phyloP scores from a whole-genome alignment of 148 eudicot species.

The Agrostemma githago region DNA sequence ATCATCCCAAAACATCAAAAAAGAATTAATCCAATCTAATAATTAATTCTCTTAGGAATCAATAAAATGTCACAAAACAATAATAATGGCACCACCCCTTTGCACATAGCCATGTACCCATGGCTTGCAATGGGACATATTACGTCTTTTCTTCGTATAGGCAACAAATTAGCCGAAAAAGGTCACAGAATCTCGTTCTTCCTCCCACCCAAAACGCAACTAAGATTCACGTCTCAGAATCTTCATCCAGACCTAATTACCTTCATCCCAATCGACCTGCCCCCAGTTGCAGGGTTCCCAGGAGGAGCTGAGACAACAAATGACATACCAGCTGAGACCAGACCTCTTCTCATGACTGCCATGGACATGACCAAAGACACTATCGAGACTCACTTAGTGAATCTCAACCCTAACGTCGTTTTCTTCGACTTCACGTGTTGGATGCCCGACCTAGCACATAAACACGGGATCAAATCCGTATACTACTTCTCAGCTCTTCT shows the following conservation, averaged over 20 bases:
- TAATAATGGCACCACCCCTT: background rate
- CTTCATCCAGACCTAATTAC: slow-evolving; percentile 25
- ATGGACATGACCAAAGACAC: slow-evolving; percentile 32
- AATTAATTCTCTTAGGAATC: no score
- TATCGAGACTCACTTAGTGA: slow-evolving; percentile 18
- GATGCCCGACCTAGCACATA: slow-evolving; percentile 33
- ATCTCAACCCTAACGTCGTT: slow-evolving; percentile 28
- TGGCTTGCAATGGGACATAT: slow-evolving; percentile 32
- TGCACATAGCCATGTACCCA: slow-evolving; percentile 36
- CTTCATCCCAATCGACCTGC: slow-evolving; percentile 21
- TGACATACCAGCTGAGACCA: background rate
- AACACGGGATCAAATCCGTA: slow-evolving; percentile 26
- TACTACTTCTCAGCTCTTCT: slow-evolving; percentile 12
- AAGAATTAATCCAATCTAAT: no score
- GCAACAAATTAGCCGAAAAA: slow-evolving; percentile 20
- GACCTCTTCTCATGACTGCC: slow-evolving; percentile 28
- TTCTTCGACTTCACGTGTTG: slow-evolving; percentile 43
- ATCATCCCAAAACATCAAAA: no score
- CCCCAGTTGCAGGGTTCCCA: slow-evolving; percentile 19
- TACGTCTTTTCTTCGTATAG: slow-evolving; percentile 19
- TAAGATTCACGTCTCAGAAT: slow-evolving; percentile 18
- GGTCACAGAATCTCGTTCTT: no score
- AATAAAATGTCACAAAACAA: background rate
- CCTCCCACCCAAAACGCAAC: no score
- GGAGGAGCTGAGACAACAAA: slow-evolving; percentile 4